Evolutionary conservation across 2,329 filamentous ascomycete genomes (phyloP), one percentile per base, ranked within the genome.

Genomic region (Pseudogymnoascus sp.): DNA sequence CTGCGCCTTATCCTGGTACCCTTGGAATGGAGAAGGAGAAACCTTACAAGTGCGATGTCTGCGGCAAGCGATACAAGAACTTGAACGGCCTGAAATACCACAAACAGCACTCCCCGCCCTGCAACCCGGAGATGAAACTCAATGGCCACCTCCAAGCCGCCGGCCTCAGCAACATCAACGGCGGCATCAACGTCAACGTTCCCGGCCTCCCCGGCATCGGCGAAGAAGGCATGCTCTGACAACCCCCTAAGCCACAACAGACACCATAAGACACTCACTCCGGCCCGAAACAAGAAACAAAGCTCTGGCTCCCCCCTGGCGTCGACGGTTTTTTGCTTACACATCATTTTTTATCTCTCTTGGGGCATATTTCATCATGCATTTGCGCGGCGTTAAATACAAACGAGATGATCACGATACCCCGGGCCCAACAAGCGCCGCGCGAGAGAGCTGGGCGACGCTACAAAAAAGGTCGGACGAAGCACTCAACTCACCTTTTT

Each of bases 11-110:
- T 67, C 94, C 94, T 0, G 94, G 94, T 33, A 97, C 94, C 1
- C 80, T 96, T 36, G 94, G 94, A n/a, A 99, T 99, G 94, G 94
- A 99, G 77, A 99, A 97, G 74, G 93, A 97, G 78, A 99, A 99
- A 79, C 94, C 94, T 2, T 97, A 97, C 74, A 92, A 92, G 71
- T 99, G 94, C 74, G 92, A 97, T 66, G 88, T 92, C 9, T 99
- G 94, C 72, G 92, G 93, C 70, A 99, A 99, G 79, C 89, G 94
- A 59, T 99, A 99, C 78, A 99, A 99, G 86, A 99, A 99, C 72
- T 76, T 99, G 64, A 99, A 99, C 75, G 94, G 94, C 6, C 83
- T 99, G 65, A 99, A 99, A 85, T 99, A 99, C 72, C 84, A 87
- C 77, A 90, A 90, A 74, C 85, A 87, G 65, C 88, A 97, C 74